Conservation (phyloP, 768 basidiomycete species). For the Phaffia tasmanica region DNA sequence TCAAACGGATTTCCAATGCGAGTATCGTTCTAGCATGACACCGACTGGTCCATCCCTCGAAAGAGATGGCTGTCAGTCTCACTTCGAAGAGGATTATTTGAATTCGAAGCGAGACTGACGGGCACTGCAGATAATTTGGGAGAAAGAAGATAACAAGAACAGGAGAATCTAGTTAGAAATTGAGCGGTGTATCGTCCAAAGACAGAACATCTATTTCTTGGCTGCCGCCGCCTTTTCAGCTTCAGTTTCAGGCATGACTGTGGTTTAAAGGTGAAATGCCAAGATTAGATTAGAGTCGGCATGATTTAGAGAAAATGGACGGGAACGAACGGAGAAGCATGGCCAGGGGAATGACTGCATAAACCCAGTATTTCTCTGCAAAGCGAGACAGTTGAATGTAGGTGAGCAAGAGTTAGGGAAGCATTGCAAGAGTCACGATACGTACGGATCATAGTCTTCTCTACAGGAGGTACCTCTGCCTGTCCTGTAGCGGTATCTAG, state of each 20-base stretch:
- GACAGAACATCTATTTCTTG: neutral
- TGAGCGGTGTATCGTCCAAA: too few species aligned
- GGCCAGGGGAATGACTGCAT: slow-evolving; percentile 10
- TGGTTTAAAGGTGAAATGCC: neutral
- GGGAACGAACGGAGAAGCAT: slow-evolving; percentile 1
- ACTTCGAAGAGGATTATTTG: too few species aligned
- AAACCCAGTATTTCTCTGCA: slow-evolving; percentile 17
- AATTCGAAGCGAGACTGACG: too few species aligned
- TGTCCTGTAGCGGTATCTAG: slow-evolving; percentile 6
- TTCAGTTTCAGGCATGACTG: slow-evolving; percentile 11
- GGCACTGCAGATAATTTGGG: too few species aligned
- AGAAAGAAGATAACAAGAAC: too few species aligned
- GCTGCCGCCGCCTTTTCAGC: slow-evolving; percentile 6
- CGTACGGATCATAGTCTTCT: neutral
- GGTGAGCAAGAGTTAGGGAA: neutral
- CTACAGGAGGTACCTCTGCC: slow-evolving; percentile 2
- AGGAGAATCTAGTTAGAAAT: too few species aligned
- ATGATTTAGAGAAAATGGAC: neutral
- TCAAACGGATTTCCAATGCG: too few species aligned
- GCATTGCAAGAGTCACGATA: neutral
- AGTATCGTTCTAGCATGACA: too few species aligned
- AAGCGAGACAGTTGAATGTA: neutral
- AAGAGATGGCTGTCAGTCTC: too few species aligned
- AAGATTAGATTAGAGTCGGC: neutral
- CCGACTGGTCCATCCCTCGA: too few species aligned